Percentiles rank a stretch among this genome's conserved stretches.
These are phyloP conservation scores for Wickerhamomyces hampshirensis DNA, from an alignment of 805 yeast genomes.

Conservation along the genomic window DNA sequence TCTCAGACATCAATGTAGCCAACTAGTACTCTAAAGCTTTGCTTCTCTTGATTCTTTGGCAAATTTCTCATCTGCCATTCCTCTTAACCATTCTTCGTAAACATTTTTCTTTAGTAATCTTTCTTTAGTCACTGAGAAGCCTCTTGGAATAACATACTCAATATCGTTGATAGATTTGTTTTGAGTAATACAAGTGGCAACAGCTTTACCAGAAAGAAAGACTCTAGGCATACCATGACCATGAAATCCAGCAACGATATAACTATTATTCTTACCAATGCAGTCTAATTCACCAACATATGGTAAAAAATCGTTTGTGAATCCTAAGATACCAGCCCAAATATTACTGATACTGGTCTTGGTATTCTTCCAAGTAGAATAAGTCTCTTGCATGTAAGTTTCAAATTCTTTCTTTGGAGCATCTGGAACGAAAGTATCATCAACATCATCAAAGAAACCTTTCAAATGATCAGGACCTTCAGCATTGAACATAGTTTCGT, in stretches of 20 bases:
- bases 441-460: conserved; percentile 28
- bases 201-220: conserved; percentile 34
- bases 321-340: conserved; percentile 49
- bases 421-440: conserved; percentile 29
- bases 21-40: too few species aligned
- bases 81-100: conserved; percentile 4
- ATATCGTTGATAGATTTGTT: conserved; percentile 12
- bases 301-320: conserved; percentile 36
- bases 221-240: conserved; percentile 52
- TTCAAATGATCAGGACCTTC: conserved; percentile 11
- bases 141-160: conserved; percentile 16
- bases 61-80: background rate
- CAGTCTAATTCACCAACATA: conserved; percentile 36
- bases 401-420: conserved; percentile 22
- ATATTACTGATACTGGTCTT: conserved; percentile 22
- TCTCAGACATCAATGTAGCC: too few species aligned
- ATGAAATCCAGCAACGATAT: conserved; percentile 41
- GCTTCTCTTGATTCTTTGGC: background rate
- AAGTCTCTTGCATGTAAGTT: conserved; percentile 28
- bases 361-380: conserved; percentile 29
- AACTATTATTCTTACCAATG: conserved; percentile 27
- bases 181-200: conserved; percentile 26
- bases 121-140: conserved; percentile 15
- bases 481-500: conserved; percentile 6
- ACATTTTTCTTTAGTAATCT: conserved; percentile 14